Evolutionary conservation across 2,329 filamentous ascomycete species (phyloP).

Genomic region (Aspergillus sp.): DNA sequence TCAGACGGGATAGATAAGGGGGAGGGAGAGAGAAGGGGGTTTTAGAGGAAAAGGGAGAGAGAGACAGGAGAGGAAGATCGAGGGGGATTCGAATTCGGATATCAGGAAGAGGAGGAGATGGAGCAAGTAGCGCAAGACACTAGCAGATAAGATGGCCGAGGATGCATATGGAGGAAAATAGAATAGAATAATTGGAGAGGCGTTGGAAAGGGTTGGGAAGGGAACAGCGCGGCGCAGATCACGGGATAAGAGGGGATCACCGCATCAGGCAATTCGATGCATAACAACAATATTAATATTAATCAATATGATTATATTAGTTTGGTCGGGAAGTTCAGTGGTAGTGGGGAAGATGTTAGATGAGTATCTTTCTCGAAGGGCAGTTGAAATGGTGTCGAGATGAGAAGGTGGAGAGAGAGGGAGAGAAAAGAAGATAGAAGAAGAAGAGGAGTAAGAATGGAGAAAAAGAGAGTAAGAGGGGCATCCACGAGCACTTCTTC

Average conservation of each 20-base stretch:
- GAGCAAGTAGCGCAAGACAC: not conserved
- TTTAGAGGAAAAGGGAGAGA: not conserved
- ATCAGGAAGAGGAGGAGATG: conserved; percentile 11
- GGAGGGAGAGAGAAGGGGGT: not conserved
- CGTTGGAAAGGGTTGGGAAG: not conserved
- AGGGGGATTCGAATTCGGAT: not conserved
- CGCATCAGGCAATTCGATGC: not conserved
- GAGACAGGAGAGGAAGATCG: not conserved
- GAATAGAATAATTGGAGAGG: not conserved
- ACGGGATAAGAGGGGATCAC: not conserved
- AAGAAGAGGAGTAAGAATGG: not conserved
- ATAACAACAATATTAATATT: not conserved
- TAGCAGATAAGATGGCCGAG: conserved; percentile 4
- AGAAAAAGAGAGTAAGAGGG: not conserved
- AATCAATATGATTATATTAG: not conserved
- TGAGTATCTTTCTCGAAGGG: no score
- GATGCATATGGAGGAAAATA: not conserved
- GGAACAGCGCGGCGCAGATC: conserved; percentile 1
- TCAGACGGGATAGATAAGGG: not conserved
- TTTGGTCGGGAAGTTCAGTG: not conserved
- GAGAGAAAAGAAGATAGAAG: no score
- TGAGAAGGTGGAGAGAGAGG: no score
- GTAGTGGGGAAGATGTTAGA: no score
- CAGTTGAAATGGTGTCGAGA: no score
- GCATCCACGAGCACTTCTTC: no score